Conservation (phyloP, 192 early-diverging fungal genomes). For the Hyaloraphidium curvatum region DNA sequence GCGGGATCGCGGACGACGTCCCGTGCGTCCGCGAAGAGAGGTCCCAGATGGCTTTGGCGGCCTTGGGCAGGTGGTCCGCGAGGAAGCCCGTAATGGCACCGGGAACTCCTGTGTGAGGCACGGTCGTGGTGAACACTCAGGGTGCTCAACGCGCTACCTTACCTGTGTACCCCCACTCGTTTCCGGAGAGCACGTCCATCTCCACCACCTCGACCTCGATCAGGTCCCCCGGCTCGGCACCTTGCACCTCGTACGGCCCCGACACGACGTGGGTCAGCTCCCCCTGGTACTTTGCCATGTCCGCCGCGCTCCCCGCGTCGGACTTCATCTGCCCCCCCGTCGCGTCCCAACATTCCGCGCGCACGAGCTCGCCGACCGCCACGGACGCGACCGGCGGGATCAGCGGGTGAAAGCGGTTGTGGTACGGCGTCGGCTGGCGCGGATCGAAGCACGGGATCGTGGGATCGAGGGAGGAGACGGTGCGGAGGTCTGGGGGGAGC, state of each 20-base stretch:
- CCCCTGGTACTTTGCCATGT: neutral
- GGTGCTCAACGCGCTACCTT: too few species aligned
- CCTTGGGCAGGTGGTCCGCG: neutral
- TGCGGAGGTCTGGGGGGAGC: neutral
- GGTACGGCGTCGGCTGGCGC: neutral
- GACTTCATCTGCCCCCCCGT: neutral
- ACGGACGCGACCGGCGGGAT: constrained; percentile 1
- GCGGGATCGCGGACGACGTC: neutral
- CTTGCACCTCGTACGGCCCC: neutral
- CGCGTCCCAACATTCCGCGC: neutral
- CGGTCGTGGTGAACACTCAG: too few species aligned
- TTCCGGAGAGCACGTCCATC: neutral
- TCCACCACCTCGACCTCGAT: neutral
- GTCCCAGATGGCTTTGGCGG: constrained; percentile 3
- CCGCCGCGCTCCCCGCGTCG: neutral
- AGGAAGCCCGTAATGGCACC: neutral
- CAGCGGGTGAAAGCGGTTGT: neutral
- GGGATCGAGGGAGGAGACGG: neutral
- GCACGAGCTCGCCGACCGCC: neutral
- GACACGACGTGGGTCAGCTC: neutral
- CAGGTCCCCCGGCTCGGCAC: neutral
- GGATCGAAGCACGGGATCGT: neutral
- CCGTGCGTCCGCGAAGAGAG: neutral
- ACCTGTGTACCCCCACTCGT: constrained; percentile 3
- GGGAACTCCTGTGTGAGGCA: neutral